Conservation (phyloP, 164 flowering plant species). For the Litsea cubeba region DNA sequence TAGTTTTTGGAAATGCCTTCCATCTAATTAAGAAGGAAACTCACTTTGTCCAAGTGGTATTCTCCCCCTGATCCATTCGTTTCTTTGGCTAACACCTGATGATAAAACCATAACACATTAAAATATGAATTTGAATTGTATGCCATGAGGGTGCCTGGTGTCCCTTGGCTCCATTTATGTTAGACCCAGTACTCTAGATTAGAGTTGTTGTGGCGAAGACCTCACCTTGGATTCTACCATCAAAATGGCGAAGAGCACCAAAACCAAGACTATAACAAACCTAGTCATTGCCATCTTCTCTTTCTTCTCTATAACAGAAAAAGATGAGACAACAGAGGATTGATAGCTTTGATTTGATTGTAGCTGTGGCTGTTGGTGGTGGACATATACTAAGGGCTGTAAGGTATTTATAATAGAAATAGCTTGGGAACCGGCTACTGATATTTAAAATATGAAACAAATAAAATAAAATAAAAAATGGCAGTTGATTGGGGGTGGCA, state of each 20-base stretch:
- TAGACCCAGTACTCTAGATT: background rate
- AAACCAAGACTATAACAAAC: conserved; percentile 30
- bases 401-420: too few species aligned
- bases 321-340: too few species aligned
- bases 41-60: conserved; percentile 23
- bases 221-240: conserved; percentile 48
- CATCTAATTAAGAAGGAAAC: too few species aligned
- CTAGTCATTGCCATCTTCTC: conserved; percentile 35
- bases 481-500: too few species aligned
- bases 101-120: background rate
- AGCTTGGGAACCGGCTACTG: too few species aligned
- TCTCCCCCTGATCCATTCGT: conserved; percentile 1
- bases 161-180: background rate
- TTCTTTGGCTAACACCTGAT: conserved; percentile 24
- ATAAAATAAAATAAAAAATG: too few species aligned
- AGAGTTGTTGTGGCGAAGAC: background rate
- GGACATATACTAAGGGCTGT: too few species aligned
- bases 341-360: too few species aligned
- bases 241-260: conserved; percentile 48
- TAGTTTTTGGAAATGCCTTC: too few species aligned
- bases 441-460: too few species aligned
- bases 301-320: too few species aligned
- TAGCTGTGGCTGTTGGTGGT: too few species aligned
- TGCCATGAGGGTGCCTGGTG: background rate
- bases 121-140: background rate